Percentiles rank a stretch among this genome's conserved stretches.
These are phyloP conservation scores for Coniella vitis DNA, from an alignment of 2,329 filamentous ascomycete species.

Conservation along the genomic window DNA sequence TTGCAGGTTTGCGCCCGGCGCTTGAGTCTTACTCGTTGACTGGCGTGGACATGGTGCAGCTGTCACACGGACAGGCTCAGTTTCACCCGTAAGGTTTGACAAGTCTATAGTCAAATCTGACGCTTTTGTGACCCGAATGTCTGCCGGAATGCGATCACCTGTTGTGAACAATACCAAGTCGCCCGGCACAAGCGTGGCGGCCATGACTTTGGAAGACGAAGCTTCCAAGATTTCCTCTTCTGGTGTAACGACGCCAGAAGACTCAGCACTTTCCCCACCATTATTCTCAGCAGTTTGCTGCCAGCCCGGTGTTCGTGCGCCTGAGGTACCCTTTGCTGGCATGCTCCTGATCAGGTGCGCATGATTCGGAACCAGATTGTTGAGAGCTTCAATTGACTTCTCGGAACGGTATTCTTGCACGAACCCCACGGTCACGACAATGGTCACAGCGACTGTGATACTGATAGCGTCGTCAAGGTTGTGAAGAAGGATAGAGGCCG, in stretches of 20 bases:
- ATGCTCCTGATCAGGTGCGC: constrained; percentile 79
- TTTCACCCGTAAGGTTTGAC: constrained; percentile 94
- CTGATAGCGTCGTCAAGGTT: constrained; percentile 94
- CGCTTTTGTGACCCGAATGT: constrained; percentile 87
- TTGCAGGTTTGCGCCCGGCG: constrained; percentile 23
- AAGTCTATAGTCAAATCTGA: constrained; percentile 90
- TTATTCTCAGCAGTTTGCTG: constrained; percentile 29
- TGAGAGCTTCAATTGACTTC: constrained; percentile 92
- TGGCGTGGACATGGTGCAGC: constrained; percentile 47
- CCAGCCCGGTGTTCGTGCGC: constrained; percentile 37
- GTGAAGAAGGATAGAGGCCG: constrained; percentile 80
- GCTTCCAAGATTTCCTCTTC: constrained; percentile 60
- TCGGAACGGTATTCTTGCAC: constrained; percentile 97
- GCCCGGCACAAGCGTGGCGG: constrained; percentile 79
- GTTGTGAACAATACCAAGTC: constrained; percentile 92
- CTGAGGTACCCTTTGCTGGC: constrained; percentile 27
- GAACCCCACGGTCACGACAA: constrained; percentile 93
- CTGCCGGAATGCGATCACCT: constrained; percentile 91
- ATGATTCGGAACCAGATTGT: constrained; percentile 87
- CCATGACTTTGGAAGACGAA: constrained; percentile 77
- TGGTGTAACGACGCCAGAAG: constrained; percentile 50
- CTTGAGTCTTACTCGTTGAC: constrained; percentile 19
- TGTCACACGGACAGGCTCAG: constrained; percentile 80
- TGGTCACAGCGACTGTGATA: constrained; percentile 92
- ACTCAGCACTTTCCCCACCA: constrained; percentile 33